Evolutionary conservation across 768 basidiomycete genomes (phyloP).

Genomic region (Tremella mesenterica): DNA sequence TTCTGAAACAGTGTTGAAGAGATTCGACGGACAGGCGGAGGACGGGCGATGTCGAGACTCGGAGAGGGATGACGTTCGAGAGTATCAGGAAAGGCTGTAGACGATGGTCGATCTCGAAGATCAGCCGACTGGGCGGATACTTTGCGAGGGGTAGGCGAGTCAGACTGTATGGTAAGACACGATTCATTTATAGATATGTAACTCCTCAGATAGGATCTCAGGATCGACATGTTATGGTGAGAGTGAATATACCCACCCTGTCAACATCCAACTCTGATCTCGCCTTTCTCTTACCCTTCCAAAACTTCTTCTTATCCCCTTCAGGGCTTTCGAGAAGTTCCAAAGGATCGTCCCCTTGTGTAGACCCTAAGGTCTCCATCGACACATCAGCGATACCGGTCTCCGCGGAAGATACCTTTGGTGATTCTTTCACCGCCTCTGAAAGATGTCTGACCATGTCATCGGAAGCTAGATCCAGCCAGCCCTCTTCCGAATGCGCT

Average conservation of each 20-base stretch:
- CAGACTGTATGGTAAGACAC: conserved; percentile 8
- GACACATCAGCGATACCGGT: neutral
- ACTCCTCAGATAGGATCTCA: neutral
- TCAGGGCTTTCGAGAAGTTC: neutral
- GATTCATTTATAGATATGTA: neutral
- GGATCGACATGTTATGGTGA: neutral
- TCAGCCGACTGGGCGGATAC: neutral
- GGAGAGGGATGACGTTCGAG: neutral
- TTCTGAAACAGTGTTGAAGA: conserved; percentile 25
- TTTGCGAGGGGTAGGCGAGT: conserved; percentile 23
- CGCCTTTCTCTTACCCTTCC: conserved; percentile 15
- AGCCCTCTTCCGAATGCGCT: neutral
- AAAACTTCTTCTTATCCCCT: conserved; percentile 21
- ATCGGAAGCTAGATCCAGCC: neutral
- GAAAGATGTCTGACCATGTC: neutral
- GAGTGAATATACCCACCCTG: conserved; percentile 13
- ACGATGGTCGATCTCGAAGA: too few species aligned
- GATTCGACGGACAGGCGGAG: conserved; percentile 18
- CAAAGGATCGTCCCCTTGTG: neutral
- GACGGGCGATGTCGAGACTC: neutral
- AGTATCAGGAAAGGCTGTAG: too few species aligned
- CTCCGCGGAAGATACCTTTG: neutral
- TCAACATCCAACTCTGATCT: conserved; percentile 12
- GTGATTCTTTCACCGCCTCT: neutral
- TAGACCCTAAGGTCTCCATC: neutral